Base-by-base conservation (phyloP, 768 basidiomycete genomes). In the Rhodotorula graminis region DNA sequence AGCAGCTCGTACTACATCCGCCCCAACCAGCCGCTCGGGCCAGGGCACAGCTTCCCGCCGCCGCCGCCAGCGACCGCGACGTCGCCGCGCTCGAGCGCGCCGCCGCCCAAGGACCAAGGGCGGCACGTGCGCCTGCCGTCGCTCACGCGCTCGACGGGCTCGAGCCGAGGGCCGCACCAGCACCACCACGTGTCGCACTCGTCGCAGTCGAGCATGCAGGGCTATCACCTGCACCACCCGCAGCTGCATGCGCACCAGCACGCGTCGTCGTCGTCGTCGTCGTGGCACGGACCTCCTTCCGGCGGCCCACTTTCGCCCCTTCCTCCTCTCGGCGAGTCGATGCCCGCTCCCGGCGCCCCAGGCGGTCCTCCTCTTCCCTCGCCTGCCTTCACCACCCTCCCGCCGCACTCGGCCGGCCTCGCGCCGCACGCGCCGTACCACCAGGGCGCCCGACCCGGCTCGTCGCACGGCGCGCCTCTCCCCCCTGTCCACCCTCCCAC, bases 1-100 rank as follows among this genome's bases (percentile, higher is more conserved):
- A 52, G 47, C 19, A 60, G 57, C 27, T 16, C 65, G 58, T 60
- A 67, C 65, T 67, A 67, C 47, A 60, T 67, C 50, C 65, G 65
- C 21, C 65, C 65, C 8, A 60, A 31, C 23, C 58, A 59, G 57
- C 65, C 65, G 2, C 47, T 66, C 25, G 65, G 56, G 9, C 63
- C 63, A 0, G 63, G 63, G 2, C 55, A 47, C 2, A 14, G 55
- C 16, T 65, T 52, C 46, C 55, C 64, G 10, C 21, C 55, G 2
- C 31, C 16, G 23, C 21, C 55, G 16, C 23, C 55, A 19, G 7
- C 55, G 29, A 6, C 29, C 29, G 31, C 55, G 31, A 29, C 23
- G 16, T 56, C 55, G 29, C 55, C n/a, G 15, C n/a, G 55, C 29
- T 56, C 55, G 55, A 19, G 55, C 29, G 55, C 12, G 29, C 11